phyloP scores from a whole-genome alignment of 768 basidiomycete genomes.

The Tulasnella sp. region DNA sequence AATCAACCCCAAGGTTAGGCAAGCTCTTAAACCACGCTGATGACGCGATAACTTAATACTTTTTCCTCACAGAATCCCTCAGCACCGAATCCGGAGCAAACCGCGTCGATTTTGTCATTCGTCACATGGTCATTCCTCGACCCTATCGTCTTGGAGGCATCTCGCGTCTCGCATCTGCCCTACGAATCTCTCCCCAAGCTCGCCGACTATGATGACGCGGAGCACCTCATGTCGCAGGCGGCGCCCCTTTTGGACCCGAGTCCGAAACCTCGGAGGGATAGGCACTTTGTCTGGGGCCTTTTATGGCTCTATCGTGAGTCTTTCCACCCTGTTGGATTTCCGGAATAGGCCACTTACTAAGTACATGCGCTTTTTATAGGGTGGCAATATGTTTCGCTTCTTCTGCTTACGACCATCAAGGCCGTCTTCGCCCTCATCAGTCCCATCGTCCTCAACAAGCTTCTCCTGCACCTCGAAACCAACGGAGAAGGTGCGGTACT shows the following conservation, averaged over 20 bases:
- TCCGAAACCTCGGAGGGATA: conserved; percentile 20
- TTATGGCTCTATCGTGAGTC: conserved; percentile 19
- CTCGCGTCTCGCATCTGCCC: conserved; percentile 33
- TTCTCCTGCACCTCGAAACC: conserved; percentile 42
- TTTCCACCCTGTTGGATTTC: not conserved
- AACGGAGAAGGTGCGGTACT: conserved; percentile 36
- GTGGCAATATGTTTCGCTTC: conserved; percentile 17
- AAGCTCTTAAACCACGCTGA: not conserved
- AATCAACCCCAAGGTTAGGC: conserved; percentile 38
- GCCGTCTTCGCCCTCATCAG: not conserved
- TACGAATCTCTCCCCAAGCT: conserved; percentile 33
- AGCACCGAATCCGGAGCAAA: conserved; percentile 36
- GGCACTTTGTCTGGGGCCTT: conserved; percentile 25
- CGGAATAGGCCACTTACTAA: no score
- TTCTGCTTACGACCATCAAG: conserved; percentile 5
- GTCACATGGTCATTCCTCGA: conserved; percentile 44
- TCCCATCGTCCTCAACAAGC: conserved; percentile 15
- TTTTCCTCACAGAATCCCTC: conserved; percentile 26
- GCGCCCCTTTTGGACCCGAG: conserved; percentile 24
- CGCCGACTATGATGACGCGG: conserved; percentile 33
- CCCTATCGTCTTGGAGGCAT: conserved; percentile 34
- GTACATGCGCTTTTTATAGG: not conserved
- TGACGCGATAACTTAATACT: not conserved
- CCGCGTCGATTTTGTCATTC: conserved; percentile 35
- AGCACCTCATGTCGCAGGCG: conserved; percentile 25